Conservation (phyloP, 1,284 basidiomycete genomes). For the Coniferiporia weirii region DNA sequence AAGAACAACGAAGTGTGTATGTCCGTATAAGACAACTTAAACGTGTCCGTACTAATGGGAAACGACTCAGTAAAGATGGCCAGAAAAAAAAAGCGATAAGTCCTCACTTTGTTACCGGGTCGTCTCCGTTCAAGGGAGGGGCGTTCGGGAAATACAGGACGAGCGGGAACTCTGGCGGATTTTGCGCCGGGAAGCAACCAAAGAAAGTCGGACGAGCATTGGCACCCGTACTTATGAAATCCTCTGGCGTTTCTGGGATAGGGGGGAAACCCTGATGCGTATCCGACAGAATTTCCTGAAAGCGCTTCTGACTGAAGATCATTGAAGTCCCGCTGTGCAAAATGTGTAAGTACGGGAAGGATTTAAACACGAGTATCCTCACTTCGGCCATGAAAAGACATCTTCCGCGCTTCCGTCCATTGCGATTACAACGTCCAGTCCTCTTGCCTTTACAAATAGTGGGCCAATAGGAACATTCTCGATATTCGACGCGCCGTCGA, state of each 20-base stretch:
- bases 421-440: slow-evolving; percentile 63
- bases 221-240: slow-evolving; percentile 57
- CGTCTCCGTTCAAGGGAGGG: slow-evolving; percentile 50
- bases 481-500: slow-evolving; percentile 53
- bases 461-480: slow-evolving; percentile 67
- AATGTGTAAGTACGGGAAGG: not conserved
- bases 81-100: not conserved
- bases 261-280: slow-evolving; percentile 60
- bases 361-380: slow-evolving; percentile 22
- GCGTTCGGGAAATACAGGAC: slow-evolving; percentile 61
- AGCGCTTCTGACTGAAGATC: slow-evolving; percentile 36
- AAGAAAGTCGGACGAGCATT: slow-evolving; percentile 72
- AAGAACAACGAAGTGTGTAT: slow-evolving; percentile 46
- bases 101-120: slow-evolving; percentile 54
- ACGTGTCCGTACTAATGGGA: slow-evolving; percentile 40
- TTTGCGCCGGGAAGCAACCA: slow-evolving; percentile 54
- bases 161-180: slow-evolving; percentile 48
- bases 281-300: slow-evolving; percentile 37
- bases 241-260: slow-evolving; percentile 44
- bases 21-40: slow-evolving; percentile 44
- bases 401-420: slow-evolving; percentile 63
- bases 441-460: slow-evolving; percentile 55
- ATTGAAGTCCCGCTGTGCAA: slow-evolving; percentile 43
- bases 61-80: not conserved
- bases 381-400: slow-evolving; percentile 61